phyloP scores from a whole-genome alignment of 2,329 filamentous ascomycete species.

The Fusarium brevicatenulatum region DNA sequence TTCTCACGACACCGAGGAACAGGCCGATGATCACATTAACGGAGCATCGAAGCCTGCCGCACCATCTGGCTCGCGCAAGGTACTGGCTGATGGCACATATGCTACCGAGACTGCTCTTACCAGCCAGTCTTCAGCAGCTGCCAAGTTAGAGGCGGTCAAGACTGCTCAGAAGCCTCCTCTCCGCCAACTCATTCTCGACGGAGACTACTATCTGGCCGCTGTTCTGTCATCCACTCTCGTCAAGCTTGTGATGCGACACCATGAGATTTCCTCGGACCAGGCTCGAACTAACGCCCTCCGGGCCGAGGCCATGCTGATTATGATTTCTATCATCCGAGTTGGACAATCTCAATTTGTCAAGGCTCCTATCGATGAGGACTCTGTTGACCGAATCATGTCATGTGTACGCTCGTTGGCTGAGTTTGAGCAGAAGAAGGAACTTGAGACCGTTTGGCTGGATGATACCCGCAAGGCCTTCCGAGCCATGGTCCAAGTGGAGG shows the following conservation, averaged over 20 bases:
- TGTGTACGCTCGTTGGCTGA: conserved; percentile 93
- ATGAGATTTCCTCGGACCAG: conserved; percentile 86
- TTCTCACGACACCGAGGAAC: conserved; percentile 78
- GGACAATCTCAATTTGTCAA: conserved; percentile 99
- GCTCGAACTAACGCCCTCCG: conserved; percentile 93
- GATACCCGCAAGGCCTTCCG: conserved; percentile 96
- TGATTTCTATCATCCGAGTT: conserved; percentile 98
- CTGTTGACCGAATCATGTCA: conserved; percentile 97
- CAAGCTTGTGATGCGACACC: conserved; percentile 97
- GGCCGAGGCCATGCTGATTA: conserved; percentile 98
- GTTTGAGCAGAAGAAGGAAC: conserved; percentile 87
- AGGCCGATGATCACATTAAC: conserved; percentile 75
- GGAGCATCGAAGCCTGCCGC: conserved; percentile 80
- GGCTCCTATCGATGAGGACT: conserved; percentile 96
- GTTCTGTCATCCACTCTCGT: conserved; percentile 96
- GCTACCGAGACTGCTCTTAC: conserved; percentile 96
- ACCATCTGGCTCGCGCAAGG: conserved; percentile 86
- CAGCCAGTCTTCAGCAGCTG: conserved; percentile 87
- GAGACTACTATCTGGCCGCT: conserved; percentile 94
- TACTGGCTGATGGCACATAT: conserved; percentile 96
- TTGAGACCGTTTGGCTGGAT: conserved; percentile 91
- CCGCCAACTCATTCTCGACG: conserved; percentile 93
- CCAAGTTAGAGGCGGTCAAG: conserved; percentile 95
- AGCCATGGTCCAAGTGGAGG: conserved; percentile 95
- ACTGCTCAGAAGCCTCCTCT: conserved; percentile 96